A percentile compares a stretch with the other conserved stretches of the same genome.
Conservation (phyloP, 1,284 basidiomycete species). For the Naganishia sp. region DNA sequence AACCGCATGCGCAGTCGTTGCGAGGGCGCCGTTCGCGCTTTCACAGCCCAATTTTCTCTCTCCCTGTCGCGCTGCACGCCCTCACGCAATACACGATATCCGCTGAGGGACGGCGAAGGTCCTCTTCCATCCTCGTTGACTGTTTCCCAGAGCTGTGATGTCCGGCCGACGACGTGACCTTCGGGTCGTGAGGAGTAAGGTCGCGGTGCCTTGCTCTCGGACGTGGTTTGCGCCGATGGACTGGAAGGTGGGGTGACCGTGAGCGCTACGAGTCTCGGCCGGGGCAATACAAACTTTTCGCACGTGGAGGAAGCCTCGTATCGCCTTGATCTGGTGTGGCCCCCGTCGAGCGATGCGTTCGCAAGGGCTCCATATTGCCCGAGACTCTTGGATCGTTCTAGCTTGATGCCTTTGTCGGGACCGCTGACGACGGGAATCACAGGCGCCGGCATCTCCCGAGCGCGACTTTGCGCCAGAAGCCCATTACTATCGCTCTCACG, state of each 20-base stretch:
- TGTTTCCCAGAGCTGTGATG: neutral
- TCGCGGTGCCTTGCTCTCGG: neutral
- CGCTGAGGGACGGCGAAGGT: conserved; percentile 9
- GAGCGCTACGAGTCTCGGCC: conserved; percentile 27
- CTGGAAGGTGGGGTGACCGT: conserved; percentile 26
- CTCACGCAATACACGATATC: conserved; percentile 6
- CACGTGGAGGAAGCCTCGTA: conserved; percentile 24
- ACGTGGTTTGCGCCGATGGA: neutral
- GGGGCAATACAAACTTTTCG: conserved; percentile 28
- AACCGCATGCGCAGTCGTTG: conserved; percentile 8
- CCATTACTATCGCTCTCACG: conserved; percentile 24
- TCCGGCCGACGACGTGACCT: conserved; percentile 10
- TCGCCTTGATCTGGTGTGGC: neutral
- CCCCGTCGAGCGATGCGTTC: neutral
- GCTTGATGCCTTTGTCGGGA: too few species aligned
- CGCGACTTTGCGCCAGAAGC: conserved; percentile 10
- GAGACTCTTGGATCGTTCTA: conserved; percentile 16
- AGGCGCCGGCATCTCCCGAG: conserved; percentile 20
- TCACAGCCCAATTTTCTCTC: conserved; percentile 15
- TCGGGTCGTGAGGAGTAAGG: conserved; percentile 9
- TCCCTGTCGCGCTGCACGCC: conserved; percentile 12
- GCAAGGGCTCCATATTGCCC: neutral
- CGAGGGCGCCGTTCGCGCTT: neutral
- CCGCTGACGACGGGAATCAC: neutral
- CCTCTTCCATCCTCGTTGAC: neutral